Base-by-base conservation (phyloP, 495 filamentous ascomycete species). In the Letharia columbiana region DNA sequence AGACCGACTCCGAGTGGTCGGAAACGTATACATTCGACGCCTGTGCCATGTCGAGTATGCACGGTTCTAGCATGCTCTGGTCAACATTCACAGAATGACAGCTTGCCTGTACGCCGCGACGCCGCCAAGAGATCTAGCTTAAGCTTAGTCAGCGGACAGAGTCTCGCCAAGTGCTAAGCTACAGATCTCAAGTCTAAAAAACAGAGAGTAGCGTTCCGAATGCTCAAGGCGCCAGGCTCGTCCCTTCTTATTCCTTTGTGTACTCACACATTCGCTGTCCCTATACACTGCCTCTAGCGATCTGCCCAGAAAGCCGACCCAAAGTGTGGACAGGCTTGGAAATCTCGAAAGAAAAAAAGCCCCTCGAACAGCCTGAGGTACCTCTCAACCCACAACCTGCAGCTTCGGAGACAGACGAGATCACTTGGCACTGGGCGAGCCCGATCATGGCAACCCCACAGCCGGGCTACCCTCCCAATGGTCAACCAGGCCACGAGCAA, bases 381-480 rank as follows among this genome's bases (percentile, higher is more conserved):
- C 31, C 15, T 20, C 54, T 57, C 17, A 18, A 20, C 7, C 50
- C 18, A 35, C 31, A 37, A n/a, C 15, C 54, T 35, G 33, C 33
- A 9, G 33, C 54, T 57, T 57, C 33, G n/a, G 7, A 33, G 54
- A 20, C 33, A 57, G 18, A 11, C 18, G 7, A 10, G 17, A 62
- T 15, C 4, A 2, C 8, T 42, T 20, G 33, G 4, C 10, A 20
- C 18, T 42, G 33, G 62, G 8, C 28, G 40, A 35, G 31, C 56
- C 17, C 39, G 35, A 57, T 40, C 45, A 84, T 84, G 81, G 79
- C 81, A 71, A 73, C 79, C 75, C 85, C 86, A 74, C 86, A 86
- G 66, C 87, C 89, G 74, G 84, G 81, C 67, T 89, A 88, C 72
- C 81, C 80, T 75, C 75, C 80, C 65, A 40, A 67, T 62, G 77